These are phyloP conservation scores for Puccinia triticina DNA, from an alignment of 1,284 basidiomycete species.

Conservation along the genomic window DNA sequence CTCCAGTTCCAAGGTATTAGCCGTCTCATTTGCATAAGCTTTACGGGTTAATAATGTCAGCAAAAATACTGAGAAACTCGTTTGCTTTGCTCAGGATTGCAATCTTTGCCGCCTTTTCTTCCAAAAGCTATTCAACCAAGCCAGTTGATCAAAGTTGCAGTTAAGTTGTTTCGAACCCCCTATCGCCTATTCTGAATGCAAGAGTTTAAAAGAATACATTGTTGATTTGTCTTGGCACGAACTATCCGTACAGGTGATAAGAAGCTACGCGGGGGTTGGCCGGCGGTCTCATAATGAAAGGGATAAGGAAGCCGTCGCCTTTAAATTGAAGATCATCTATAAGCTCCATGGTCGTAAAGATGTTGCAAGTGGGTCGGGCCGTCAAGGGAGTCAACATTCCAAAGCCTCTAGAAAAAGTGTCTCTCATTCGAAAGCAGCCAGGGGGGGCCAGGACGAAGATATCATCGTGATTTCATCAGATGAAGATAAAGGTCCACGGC, in stretches of 20 bases:
- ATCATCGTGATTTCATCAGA: slow-evolving; percentile 17
- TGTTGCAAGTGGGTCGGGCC: background rate
- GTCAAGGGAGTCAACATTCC: background rate
- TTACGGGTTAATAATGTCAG: too few species aligned
- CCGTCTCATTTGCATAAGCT: too few species aligned
- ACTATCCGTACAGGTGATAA: too few species aligned
- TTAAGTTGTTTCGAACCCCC: background rate
- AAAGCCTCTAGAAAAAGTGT: background rate
- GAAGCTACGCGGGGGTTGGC: background rate
- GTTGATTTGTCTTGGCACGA: too few species aligned
- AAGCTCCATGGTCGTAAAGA: background rate
- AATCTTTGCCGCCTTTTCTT: slow-evolving; percentile 8
- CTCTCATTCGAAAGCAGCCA: background rate
- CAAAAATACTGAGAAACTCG: too few species aligned
- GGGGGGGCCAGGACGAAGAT: background rate
- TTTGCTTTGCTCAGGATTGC: background rate
- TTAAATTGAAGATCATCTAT: background rate
- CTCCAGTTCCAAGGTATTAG: background rate
- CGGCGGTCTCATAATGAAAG: background rate
- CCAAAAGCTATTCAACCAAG: background rate
- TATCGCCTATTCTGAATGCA: too few species aligned
- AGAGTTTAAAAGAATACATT: too few species aligned
- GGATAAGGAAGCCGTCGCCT: background rate
- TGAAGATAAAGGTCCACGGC: background rate
- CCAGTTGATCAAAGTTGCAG: background rate